Evolutionary conservation across 1,284 basidiomycete genomes (phyloP).

Genomic region (Moesziomyces globuligerus): DNA sequence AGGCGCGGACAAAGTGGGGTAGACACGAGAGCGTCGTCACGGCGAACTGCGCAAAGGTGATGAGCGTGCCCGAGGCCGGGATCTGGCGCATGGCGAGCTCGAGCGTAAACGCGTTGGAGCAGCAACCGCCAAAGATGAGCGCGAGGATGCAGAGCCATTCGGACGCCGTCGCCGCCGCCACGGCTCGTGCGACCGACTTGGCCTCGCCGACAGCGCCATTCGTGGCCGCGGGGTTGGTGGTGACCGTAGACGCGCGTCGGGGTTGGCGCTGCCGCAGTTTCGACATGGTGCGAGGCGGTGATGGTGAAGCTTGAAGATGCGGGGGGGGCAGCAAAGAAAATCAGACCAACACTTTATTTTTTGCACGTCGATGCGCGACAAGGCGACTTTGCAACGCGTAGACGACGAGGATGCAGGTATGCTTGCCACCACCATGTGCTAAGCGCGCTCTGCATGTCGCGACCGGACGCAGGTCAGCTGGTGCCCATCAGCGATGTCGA

Average conservation of each 20-base stretch:
- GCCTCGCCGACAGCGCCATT: background rate
- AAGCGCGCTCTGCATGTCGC: no score
- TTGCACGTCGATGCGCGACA: no score
- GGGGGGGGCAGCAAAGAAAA: background rate
- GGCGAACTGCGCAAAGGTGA: constrained; percentile 64
- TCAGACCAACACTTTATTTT: constrained; percentile 9
- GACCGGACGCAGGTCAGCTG: constrained; percentile 11
- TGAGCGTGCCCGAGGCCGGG: constrained; percentile 57
- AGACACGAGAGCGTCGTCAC: constrained; percentile 54
- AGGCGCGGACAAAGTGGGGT: constrained; percentile 43
- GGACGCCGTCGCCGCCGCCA: constrained; percentile 25
- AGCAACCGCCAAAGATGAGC: constrained; percentile 67
- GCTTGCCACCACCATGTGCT: no score
- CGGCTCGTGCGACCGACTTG: constrained; percentile 3
- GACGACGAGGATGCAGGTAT: background rate
- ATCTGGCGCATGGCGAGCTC: constrained; percentile 58
- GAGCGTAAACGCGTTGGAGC: constrained; percentile 62
- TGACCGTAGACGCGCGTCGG: background rate
- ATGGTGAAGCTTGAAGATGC: background rate
- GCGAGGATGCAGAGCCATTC: constrained; percentile 56
- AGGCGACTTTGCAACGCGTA: no score
- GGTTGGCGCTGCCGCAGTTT: constrained; percentile 15
- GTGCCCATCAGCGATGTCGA: constrained; percentile 36
- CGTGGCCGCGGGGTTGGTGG: constrained; percentile 1
- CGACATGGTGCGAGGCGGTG: constrained; percentile 1